phyloP scores from a whole-genome alignment of 129 eudicot genomes.

The Flaveria ramosissima region DNA sequence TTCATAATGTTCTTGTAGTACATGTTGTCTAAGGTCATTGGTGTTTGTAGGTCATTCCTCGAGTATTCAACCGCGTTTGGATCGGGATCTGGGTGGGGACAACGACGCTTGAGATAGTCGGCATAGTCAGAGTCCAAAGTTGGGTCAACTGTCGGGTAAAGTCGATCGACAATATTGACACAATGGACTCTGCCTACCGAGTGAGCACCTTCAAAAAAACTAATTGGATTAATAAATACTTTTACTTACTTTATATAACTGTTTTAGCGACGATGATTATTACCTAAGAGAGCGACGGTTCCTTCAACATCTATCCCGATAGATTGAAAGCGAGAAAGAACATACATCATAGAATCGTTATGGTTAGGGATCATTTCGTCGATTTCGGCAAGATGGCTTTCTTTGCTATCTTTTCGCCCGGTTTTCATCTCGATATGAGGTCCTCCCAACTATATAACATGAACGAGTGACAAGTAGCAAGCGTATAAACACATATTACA shows the following conservation, averaged over 20 bases:
- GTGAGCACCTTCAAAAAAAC: slow-evolving; percentile 65
- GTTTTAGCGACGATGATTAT: neutral
- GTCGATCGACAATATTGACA: slow-evolving; percentile 61
- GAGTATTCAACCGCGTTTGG: slow-evolving; percentile 65
- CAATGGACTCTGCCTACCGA: slow-evolving; percentile 90
- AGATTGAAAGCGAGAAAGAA: slow-evolving; percentile 64
- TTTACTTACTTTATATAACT: too few species aligned
- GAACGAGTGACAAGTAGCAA: neutral
- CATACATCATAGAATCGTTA: slow-evolving; percentile 51
- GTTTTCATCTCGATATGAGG: slow-evolving; percentile 82
- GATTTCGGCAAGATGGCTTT: slow-evolving; percentile 52
- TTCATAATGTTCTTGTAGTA: slow-evolving; percentile 74
- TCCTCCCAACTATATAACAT: slow-evolving; percentile 63
- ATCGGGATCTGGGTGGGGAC: slow-evolving; percentile 68
- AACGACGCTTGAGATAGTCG: slow-evolving; percentile 66
- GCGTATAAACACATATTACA: neutral
- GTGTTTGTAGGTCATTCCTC: slow-evolving; percentile 65
- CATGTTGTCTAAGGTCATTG: slow-evolving; percentile 77
- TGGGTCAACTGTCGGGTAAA: slow-evolving; percentile 82
- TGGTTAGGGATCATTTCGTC: slow-evolving; percentile 65
- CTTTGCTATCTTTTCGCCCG: slow-evolving; percentile 69
- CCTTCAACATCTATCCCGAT: slow-evolving; percentile 83
- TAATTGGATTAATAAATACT: neutral
- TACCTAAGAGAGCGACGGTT: slow-evolving; percentile 82
- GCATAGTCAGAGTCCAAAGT: slow-evolving; percentile 61